phyloP scores from a whole-genome alignment of 208 protist species.

The Herpetomonas tarakana region DNA sequence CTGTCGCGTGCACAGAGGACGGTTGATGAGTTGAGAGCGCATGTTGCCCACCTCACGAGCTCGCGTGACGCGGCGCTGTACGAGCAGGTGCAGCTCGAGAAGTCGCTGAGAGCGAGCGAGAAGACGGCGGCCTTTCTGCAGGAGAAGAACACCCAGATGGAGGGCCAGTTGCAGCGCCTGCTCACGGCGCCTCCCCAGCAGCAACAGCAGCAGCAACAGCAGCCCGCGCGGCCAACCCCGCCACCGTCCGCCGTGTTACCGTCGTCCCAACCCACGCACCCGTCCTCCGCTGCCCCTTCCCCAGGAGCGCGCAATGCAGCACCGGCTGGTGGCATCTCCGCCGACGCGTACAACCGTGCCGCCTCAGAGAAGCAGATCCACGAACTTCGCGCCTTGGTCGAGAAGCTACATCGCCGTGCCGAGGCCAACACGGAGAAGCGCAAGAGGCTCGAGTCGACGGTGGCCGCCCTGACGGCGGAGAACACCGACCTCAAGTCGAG shows the following conservation, averaged over 20 bases:
- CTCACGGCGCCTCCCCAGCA: conserved; percentile 17
- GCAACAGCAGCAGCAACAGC: conserved; percentile 5
- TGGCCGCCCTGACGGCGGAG: conserved; percentile 26
- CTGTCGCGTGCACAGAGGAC: too few species aligned
- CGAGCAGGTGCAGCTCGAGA: conserved; percentile 22
- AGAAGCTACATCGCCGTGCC: conserved; percentile 2
- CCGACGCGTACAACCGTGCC: conserved; percentile 32
- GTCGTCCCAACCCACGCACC: background rate
- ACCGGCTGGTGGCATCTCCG: conserved; percentile 9
- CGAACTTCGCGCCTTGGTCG: conserved; percentile 9
- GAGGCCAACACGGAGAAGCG: conserved; percentile 7
- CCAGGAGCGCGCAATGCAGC: background rate
- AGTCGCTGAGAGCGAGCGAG: conserved; percentile 11
- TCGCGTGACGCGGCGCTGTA: conserved; percentile 16
- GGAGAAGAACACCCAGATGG: conserved; percentile 48
- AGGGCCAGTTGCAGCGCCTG: conserved; percentile 72
- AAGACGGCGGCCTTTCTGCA: conserved; percentile 37
- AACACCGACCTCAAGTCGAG: conserved; percentile 34
- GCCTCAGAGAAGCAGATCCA: conserved; percentile 36
- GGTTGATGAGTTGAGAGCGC: too few species aligned
- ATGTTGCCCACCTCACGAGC: background rate
- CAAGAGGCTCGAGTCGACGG: conserved; percentile 23
- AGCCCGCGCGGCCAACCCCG: background rate
- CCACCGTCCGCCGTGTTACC: background rate
- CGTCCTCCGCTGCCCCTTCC: background rate